Evolutionary conservation across 139 green algal genomes (phyloP).

Genomic region (Closterium sp.): DNA sequence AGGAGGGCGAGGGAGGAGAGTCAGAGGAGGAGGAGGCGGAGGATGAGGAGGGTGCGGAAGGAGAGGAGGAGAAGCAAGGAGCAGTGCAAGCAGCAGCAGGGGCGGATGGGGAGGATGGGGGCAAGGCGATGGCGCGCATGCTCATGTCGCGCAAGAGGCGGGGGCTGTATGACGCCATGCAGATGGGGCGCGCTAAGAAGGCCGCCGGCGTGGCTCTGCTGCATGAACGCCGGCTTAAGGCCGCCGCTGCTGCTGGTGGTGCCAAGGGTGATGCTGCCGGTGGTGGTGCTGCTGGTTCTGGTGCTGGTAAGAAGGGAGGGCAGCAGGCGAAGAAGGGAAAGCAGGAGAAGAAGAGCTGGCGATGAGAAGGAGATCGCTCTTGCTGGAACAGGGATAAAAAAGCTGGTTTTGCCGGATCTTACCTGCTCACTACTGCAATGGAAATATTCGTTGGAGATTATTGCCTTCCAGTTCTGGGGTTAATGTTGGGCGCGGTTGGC

Average conservation of each 20-base stretch:
- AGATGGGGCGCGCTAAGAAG: conserved; percentile 49
- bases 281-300: background rate
- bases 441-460: too few species aligned
- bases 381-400: too few species aligned
- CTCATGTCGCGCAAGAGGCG: conserved; percentile 89
- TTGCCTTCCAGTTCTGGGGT: too few species aligned
- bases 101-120: conserved; percentile 58
- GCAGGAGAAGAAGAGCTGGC: background rate
- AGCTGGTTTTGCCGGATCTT: too few species aligned
- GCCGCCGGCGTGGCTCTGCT: conserved; percentile 24
- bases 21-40: conserved; percentile 44
- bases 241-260: background rate
- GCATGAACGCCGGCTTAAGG: conserved; percentile 25
- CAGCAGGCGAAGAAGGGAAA: background rate
- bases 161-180: conserved; percentile 83
- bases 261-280: background rate
- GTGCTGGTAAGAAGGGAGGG: background rate
- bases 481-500: too few species aligned
- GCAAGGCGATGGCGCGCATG: conserved; percentile 69
- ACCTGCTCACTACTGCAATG: too few species aligned
- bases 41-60: conserved; percentile 11
- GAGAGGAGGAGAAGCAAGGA: conserved; percentile 15
- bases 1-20: background rate
- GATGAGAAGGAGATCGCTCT: too few species aligned
- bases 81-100: conserved; percentile 17